A percentile compares a stretch with the other conserved stretches of the same genome.
These are phyloP conservation scores for Alloteropsis semialata DNA, from an alignment of 176 grass and related monocot species.

Conservation along the genomic window DNA sequence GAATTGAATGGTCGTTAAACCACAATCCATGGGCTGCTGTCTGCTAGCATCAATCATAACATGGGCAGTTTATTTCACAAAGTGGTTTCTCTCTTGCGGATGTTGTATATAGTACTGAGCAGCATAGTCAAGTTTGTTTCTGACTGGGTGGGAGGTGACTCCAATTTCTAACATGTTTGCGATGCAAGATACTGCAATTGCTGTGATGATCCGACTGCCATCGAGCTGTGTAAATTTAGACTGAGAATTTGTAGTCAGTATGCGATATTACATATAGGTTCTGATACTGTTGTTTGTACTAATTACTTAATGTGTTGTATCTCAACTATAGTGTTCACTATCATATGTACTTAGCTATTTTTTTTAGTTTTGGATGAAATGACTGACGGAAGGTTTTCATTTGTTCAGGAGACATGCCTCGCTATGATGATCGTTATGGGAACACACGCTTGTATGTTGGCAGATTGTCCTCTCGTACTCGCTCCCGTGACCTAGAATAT, in stretches of 20 bases:
- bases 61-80: background rate
- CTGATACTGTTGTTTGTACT: background rate
- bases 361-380: background rate
- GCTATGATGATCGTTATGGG: constrained; percentile 78
- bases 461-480: constrained; percentile 65
- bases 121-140: background rate
- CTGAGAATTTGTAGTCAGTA: background rate
- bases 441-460: constrained; percentile 84
- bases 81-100: background rate
- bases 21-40: background rate
- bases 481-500: constrained; percentile 85
- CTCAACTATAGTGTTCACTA: background rate
- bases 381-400: constrained; percentile 7
- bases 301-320: background rate
- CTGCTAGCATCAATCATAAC: background rate
- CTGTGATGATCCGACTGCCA: background rate
- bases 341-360: no score
- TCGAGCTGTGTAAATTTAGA: background rate
- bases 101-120: background rate
- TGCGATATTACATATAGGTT: background rate
- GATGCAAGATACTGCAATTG: background rate
- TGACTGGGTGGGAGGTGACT: background rate
- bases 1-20: no score
- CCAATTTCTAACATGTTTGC: background rate
- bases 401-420: constrained; percentile 88